These are phyloP conservation scores for Naganishia vishniacii DNA, from an alignment of 768 basidiomycete genomes.

Conservation along the genomic window DNA sequence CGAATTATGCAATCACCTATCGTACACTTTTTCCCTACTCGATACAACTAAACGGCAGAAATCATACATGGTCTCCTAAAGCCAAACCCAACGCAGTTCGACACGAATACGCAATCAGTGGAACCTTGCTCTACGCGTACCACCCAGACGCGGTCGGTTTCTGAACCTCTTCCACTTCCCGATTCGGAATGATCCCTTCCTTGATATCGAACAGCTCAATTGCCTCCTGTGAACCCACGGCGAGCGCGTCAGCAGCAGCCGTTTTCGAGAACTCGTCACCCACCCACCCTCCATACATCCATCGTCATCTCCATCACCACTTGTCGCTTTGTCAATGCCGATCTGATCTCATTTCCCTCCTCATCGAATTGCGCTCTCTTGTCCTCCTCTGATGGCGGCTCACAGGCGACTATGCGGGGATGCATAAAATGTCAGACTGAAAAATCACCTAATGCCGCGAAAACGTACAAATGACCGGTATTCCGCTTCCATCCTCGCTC, in stretches of 20 bases:
- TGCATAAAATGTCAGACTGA: not conserved
- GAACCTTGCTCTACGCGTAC: too few relatives aligned
- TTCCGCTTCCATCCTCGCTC: slow-evolving; percentile 54
- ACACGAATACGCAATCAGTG: too few relatives aligned
- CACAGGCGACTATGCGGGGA: not conserved
- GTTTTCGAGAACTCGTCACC: not conserved
- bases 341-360: slow-evolving; percentile 48
- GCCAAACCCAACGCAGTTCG: too few relatives aligned
- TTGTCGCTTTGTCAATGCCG: slow-evolving; percentile 69
- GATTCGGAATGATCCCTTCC: slow-evolving; percentile 67
- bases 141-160: slow-evolving; percentile 12
- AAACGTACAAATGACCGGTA: slow-evolving; percentile 66
- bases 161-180: slow-evolving; percentile 42
- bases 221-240: slow-evolving; percentile 58
- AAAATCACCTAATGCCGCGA: not conserved
- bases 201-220: slow-evolving; percentile 80
- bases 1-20: too few relatives aligned
- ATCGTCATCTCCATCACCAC: slow-evolving; percentile 88
- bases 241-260: not conserved
- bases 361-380: not conserved
- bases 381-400: slow-evolving; percentile 38
- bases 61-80: too few relatives aligned
- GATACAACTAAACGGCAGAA: not conserved
- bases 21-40: not conserved
- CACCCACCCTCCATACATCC: slow-evolving; percentile 74